Base-by-base conservation (phyloP, 768 basidiomycete species). In the Fomitopsis pulvina region DNA sequence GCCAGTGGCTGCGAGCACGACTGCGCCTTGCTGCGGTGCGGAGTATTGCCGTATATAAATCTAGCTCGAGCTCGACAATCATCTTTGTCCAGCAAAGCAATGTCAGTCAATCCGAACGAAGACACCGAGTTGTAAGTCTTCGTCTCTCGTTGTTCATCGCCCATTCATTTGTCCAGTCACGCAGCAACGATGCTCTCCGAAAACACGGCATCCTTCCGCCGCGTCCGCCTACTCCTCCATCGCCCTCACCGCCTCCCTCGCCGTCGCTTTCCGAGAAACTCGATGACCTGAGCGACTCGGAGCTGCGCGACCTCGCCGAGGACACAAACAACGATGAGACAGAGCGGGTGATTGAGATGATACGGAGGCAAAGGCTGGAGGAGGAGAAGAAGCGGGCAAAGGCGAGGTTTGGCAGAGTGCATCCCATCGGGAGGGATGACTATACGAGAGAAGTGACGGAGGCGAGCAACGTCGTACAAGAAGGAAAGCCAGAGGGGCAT, bases 371-470 rank as follows among this genome's bases (percentile, higher is more conserved):
- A 62, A 76, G 85, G 28, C 57, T 92, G 12, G 75, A 71, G 11
- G 81, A 92, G 55, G 76, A 89, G 58, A 73, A 71, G 48, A 70
- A 68, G 48, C 73, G 76, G 42, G 72, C 79, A 51, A 77, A 72
- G 49, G 82, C 82, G 20, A 76, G 82, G 53, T 97, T 92, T 61
- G 96, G 94, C 18, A 71, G 80, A 22, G 78, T 96, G 41, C 85
- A 88, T 63, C 92, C 92, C 0, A 94, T 99, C 51, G 81, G 85
- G 22, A 73, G 95, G 55, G 92, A 92, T 14, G 94, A 96, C 63
- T 99, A 97, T 66, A 95, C 88, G 34, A 75, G 86, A 41, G 93
- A 98, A 62, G 89, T 99, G 10, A 98, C 93, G 0, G 94, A 98
- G 53, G 90, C 91, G 3, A 97, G 93, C 66, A 77, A 77, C 51